Conservation (phyloP, 2,329 filamentous ascomycete species). For the Conoideocrella luteorostrata region DNA sequence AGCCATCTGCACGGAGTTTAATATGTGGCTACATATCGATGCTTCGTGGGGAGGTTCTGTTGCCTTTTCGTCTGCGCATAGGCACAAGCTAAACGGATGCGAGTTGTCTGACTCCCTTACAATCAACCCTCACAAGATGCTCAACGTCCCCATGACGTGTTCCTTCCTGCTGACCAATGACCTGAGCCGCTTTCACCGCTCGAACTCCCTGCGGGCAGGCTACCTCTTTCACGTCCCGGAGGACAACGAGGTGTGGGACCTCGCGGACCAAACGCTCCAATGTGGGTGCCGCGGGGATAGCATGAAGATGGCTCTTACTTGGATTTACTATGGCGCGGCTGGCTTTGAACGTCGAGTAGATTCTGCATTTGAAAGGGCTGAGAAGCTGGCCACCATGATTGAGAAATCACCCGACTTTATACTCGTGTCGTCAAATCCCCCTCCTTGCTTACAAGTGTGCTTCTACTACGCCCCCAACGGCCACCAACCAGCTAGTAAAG, state of each 20-base stretch:
- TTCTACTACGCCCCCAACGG: constrained; percentile 67
- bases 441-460: constrained; percentile 87
- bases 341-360: constrained; percentile 68
- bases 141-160: constrained; percentile 83
- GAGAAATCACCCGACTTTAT: constrained; percentile 51
- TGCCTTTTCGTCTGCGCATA: constrained; percentile 63
- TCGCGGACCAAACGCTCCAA: constrained; percentile 87
- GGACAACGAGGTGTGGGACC: constrained; percentile 66
- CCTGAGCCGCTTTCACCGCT: constrained; percentile 66
- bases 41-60: constrained; percentile 84
- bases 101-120: constrained; percentile 74
- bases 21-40: constrained; percentile 88
- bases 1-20: constrained; percentile 60
- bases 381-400: constrained; percentile 57
- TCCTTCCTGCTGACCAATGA: constrained; percentile 79
- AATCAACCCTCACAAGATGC: constrained; percentile 95
- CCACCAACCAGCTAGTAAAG: constrained; percentile 34
- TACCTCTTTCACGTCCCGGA: constrained; percentile 69
- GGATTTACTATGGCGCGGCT: constrained; percentile 76
- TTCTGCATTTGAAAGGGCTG: constrained; percentile 63
- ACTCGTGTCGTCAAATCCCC: constrained; percentile 67
- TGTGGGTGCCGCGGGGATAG: constrained; percentile 80
- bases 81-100: constrained; percentile 58
- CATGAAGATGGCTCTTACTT: constrained; percentile 79
- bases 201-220: constrained; percentile 79